Conservation (phyloP, 2,329 filamentous ascomycete species). For the Ophiostoma montium region DNA sequence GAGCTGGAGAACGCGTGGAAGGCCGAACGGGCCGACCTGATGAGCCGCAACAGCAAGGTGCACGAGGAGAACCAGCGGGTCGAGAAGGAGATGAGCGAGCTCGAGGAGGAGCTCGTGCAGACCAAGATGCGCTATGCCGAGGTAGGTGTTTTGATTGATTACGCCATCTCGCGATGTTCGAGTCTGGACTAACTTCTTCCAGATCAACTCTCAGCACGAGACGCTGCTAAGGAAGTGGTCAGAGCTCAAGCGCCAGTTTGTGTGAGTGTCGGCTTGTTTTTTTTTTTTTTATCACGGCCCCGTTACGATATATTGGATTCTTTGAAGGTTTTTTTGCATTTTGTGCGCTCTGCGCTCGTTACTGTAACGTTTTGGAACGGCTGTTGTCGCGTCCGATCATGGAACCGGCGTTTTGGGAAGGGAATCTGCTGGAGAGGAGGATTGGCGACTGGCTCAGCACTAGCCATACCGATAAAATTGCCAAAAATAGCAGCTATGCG, state of each 20-base stretch:
- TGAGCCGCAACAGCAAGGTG: conserved; percentile 84
- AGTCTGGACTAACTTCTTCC: conserved; percentile 11
- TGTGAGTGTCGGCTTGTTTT: conserved; percentile 19
- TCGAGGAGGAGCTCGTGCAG: conserved; percentile 82
- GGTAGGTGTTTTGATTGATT: too few species aligned
- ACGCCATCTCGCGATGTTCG: too few species aligned
- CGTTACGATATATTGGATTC: not conserved
- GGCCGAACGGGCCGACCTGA: conserved; percentile 77
- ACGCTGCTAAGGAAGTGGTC: conserved; percentile 63
- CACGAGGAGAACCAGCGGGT: conserved; percentile 83
- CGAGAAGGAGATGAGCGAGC: conserved; percentile 79
- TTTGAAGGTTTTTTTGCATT: not conserved
- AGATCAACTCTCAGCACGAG: conserved; percentile 61
- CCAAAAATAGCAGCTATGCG: not conserved
- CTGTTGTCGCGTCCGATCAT: conserved; percentile 1
- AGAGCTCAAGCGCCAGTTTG: conserved; percentile 51
- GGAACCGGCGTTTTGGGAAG: conserved; percentile 4
- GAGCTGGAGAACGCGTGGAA: conserved; percentile 75
- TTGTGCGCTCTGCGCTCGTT: not conserved
- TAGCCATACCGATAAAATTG: not conserved
- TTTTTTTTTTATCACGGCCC: not conserved
- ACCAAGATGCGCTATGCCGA: conserved; percentile 94
- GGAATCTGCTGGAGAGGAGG: not conserved
- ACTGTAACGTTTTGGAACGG: not conserved
- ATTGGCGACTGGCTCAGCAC: not conserved